These are phyloP conservation scores for Rhizophagus sp. DNA, from an alignment of 192 early-diverging fungal genomes.

Conservation along the genomic window DNA sequence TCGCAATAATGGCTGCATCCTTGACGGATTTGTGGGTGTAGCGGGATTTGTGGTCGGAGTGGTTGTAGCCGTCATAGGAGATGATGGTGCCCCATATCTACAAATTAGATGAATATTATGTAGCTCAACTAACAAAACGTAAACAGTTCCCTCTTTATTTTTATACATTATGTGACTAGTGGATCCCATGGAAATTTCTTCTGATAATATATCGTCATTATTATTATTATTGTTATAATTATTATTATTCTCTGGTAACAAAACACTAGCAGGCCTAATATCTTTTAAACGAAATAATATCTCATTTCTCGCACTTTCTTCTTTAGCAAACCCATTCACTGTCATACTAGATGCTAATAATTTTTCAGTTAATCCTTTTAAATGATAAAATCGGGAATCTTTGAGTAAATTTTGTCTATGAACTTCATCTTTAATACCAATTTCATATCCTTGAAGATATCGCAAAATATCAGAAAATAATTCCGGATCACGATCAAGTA, in stretches of 20 bases:
- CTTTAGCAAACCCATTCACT: constrained; percentile 43
- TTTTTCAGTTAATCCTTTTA: constrained; percentile 40
- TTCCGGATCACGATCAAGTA: constrained; percentile 53
- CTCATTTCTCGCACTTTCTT: constrained; percentile 26
- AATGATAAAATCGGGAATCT: constrained; percentile 45
- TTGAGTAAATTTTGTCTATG: constrained; percentile 57
- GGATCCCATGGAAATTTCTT: not conserved
- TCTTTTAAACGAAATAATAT: constrained; percentile 44
- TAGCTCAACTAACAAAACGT: constrained; percentile 21
- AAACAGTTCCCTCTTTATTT: constrained; percentile 22
- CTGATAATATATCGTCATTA: not conserved
- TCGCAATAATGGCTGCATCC: not conserved
- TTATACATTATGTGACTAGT: constrained; percentile 18
- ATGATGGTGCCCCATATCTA: not conserved
- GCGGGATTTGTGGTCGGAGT: not conserved
- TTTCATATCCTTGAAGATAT: constrained; percentile 58
- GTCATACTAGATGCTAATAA: constrained; percentile 37
- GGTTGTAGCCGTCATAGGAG: not conserved
- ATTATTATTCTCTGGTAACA: constrained; percentile 1
- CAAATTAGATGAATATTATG: constrained; percentile 22
- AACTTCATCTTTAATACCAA: constrained; percentile 52
- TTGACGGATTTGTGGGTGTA: not conserved
- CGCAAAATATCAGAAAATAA: constrained; percentile 54
- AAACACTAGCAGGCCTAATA: constrained; percentile 31
- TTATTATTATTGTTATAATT: not conserved